These are phyloP conservation scores for Phyllachora maydis DNA, from an alignment of 2,329 filamentous ascomycete species.

Conservation along the genomic window DNA sequence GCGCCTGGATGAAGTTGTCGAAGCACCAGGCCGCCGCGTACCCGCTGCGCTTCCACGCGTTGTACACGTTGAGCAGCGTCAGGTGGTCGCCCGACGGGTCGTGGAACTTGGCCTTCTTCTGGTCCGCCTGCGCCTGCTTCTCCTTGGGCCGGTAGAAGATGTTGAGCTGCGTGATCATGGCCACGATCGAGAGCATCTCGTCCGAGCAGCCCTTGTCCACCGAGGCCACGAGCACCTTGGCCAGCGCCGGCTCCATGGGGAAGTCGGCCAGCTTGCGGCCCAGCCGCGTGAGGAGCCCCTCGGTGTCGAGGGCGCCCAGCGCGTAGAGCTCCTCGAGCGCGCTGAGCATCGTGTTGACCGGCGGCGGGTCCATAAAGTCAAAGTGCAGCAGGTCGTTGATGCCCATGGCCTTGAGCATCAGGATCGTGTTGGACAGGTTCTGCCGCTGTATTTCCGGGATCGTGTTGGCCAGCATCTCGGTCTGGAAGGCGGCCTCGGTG, in stretches of 20 bases:
- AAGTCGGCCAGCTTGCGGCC: constrained; percentile 98
- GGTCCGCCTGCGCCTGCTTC: constrained; percentile 87
- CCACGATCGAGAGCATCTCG: constrained; percentile 83
- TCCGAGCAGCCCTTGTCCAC: constrained; percentile 81
- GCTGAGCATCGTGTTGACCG: constrained; percentile 93
- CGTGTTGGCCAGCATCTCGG: constrained; percentile 89
- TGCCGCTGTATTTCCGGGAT: constrained; percentile 94
- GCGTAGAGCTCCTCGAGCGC: constrained; percentile 91
- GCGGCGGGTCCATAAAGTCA: constrained; percentile 97
- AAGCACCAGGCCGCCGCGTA: constrained; percentile 85
- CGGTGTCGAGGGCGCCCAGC: constrained; percentile 78
- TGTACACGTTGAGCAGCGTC: constrained; percentile 90
- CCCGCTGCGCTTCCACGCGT: constrained; percentile 76
- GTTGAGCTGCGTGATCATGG: constrained; percentile 77
- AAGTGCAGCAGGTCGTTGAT: constrained; percentile 96
- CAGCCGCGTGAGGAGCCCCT: constrained; percentile 77
- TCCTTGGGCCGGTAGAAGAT: constrained; percentile 95
- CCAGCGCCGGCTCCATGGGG: constrained; percentile 85
- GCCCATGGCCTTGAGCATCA: constrained; percentile 98
- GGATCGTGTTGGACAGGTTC: constrained; percentile 78
- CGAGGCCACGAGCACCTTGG: constrained; percentile 75
- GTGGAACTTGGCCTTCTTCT: constrained; percentile 96
- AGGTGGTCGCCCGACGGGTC: constrained; percentile 88
- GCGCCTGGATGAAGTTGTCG: constrained; percentile 92
- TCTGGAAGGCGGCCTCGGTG: constrained; percentile 86